A percentile compares a stretch with the other conserved stretches of the same genome.
These are phyloP conservation scores for Lizanozyma gosingica DNA, from an alignment of 1,139 yeast genomes.

Conservation along the genomic window DNA sequence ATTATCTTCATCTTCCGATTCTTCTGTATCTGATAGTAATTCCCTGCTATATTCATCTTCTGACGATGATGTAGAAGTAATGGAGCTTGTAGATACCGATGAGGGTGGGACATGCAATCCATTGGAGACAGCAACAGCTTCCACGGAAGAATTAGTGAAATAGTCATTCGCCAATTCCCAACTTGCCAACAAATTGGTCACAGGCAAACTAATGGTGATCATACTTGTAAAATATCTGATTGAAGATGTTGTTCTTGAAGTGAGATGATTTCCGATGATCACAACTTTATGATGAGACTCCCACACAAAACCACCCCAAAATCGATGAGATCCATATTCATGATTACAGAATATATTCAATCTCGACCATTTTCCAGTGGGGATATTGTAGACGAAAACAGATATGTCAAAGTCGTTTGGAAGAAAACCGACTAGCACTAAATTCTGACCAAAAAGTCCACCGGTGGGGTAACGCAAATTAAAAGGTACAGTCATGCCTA, in stretches of 20 bases:
- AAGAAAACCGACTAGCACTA: conserved; percentile 51
- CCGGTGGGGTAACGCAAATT: conserved; percentile 48
- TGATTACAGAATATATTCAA: conserved; percentile 50
- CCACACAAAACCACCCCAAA: conserved; percentile 68
- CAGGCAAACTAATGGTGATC: conserved; percentile 55
- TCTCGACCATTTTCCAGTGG: conserved; percentile 59
- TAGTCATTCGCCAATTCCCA: conserved; percentile 30
- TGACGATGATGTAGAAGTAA: neutral
- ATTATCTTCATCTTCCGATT: neutral
- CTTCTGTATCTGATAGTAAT: neutral
- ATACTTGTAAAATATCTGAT: conserved; percentile 51
- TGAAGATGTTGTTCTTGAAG: conserved; percentile 42
- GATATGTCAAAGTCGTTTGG: conserved; percentile 47
- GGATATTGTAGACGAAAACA: conserved; percentile 48
- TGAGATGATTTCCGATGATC: conserved; percentile 42
- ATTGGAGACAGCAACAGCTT: conserved; percentile 4
- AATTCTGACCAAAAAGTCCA: conserved; percentile 55
- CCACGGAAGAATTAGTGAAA: conserved; percentile 5
- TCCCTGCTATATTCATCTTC: conserved; percentile 3
- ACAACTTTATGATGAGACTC: conserved; percentile 64
- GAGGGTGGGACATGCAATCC: neutral
- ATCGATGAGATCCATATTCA: conserved; percentile 46
- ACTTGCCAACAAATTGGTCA: conserved; percentile 45
- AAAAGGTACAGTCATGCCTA: conserved; percentile 17
- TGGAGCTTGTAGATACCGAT: neutral